Conservation (phyloP, 148 eudicot genomes). For the Camellia lanceoleosa region DNA sequence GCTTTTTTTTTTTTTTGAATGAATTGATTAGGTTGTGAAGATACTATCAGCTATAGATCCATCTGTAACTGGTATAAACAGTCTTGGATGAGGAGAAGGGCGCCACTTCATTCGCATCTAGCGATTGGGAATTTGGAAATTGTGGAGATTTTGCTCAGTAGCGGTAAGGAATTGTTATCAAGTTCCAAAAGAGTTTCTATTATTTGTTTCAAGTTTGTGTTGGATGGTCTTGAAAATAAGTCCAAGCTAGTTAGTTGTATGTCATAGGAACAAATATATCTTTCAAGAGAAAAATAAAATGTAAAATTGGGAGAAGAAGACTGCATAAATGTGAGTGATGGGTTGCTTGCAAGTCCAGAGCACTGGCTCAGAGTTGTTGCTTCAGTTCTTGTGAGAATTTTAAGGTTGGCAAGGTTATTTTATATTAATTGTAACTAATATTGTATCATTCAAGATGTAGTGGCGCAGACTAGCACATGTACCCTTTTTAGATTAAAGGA, state of each 20-base stretch:
- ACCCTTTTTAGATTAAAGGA: not conserved
- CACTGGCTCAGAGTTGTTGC: not conserved
- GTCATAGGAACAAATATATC: not conserved
- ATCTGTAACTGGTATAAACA: slow-evolving; percentile 50
- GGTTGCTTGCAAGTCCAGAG: not conserved
- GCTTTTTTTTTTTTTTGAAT: too few species aligned
- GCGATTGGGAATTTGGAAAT: slow-evolving; percentile 54
- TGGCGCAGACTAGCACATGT: too few species aligned
- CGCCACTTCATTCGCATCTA: slow-evolving; percentile 78
- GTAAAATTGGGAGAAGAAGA: not conserved
- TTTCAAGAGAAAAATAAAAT: not conserved
- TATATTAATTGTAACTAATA: not conserved
- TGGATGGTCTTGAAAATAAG: not conserved
- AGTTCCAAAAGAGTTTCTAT: not conserved
- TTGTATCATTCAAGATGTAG: too few species aligned
- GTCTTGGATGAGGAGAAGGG: slow-evolving; percentile 95
- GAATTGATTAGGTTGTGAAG: slow-evolving; percentile 55
- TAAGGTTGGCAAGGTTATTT: too few species aligned
- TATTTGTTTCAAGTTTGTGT: not conserved
- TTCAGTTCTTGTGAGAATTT: not conserved
- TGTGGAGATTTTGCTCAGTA: slow-evolving; percentile 27
- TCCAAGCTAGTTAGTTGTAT: not conserved
- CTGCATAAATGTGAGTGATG: not conserved
- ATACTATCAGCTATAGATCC: slow-evolving; percentile 65
- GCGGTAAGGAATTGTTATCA: slow-evolving; percentile 36